Evolutionary conservation across 164 flowering plant genomes (phyloP), one percentile per base, ranked within the genome.

Genomic region (Litsea cubeba): DNA sequence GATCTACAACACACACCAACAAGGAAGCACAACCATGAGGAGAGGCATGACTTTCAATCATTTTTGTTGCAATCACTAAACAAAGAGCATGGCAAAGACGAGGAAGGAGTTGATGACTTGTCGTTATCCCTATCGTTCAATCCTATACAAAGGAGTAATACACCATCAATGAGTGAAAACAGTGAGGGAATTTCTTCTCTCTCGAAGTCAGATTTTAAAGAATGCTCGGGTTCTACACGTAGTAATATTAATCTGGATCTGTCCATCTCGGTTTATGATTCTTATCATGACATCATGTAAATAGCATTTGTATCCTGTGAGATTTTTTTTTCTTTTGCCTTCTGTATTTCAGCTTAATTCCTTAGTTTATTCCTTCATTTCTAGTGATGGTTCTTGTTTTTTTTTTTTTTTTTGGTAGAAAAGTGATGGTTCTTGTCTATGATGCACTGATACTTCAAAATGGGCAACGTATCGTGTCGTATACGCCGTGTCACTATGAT

Each of bases 121-220:
- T 66, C 69, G 6, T 66, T 66, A 30, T 66, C 69, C 5, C 12
- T 66, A 35, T 66, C 69, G 12, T 30, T 66, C 46, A 32, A 26
- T 66, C 69, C 69, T 28, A 28, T 17, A 10, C 69, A 32, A 66
- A 17, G 46, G 24, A 66, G 28, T 25, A 66, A 66, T 54, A 1
- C 69, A 3, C 15, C 69, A 14, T 66, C 69, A 66, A 17, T 66
- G 20, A 66, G 69, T 28, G 69, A 66, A 66, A 66, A 25, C 49
- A 66, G 69, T 8, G 69, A 66, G 11, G 46, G 6, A 17, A 25
- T 28, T 30, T 66, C 35, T 32, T 18, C 69, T 14, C 20, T 30
- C 28, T 30, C 69, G 17, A 66, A 30, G 69, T 63, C n/a, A 18
- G 60, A 54, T 3, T 54, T 54, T 54, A 54, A 54, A 17, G 60